Base-by-base conservation (phyloP, 2,329 filamentous ascomycete genomes). In the Pestalotiopsis sp. region DNA sequence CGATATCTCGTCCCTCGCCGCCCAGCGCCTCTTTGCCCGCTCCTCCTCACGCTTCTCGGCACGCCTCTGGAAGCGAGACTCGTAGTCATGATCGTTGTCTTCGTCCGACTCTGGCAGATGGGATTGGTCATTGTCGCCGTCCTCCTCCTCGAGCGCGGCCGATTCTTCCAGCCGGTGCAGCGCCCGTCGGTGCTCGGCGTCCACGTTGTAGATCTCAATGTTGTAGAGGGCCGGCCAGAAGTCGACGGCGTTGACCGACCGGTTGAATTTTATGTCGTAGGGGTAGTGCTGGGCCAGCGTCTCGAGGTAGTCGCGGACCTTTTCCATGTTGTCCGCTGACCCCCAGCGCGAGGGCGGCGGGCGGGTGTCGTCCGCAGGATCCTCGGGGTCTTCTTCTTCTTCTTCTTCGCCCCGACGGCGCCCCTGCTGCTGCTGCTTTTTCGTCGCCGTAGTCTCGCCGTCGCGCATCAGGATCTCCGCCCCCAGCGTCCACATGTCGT, bases 181-280 rank as follows among this genome's bases (percentile, higher is more conserved):
- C 12, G 80, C 85, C 64, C 77, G 76, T 67, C 78, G 81, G 75
- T 87, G 87, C 81, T 90, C 90, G 61, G 88, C 84, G 75, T 93
- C 88, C 1, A 90, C 84, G 70, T 92, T 89, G 77, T 93, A 95
- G 65, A 97, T 87, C 88, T 96, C 95, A 60, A 94, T 87, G 63
- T 90, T 90, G 73, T 95, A 91, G 81, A 97, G 87, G 14, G 92
- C 92, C 14, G 93, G 90, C 81, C 94, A 95, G 77, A 98, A 97
- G 70, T 93, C 90, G 49, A 92, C 77, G 12, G 93, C 90, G 71
- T 89, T 92, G 57, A 91, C 81, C 3, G 84, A 81, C 64, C 88
- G 81, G 0, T 90, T 89, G 4, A 86, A 84, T 69, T 84, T 83
- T 74, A 88, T 85, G 73, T 90, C 88, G 82, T 92, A 91, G 6